phyloP scores from a whole-genome alignment of 1,139 yeast species.

The Candida glucosophila region DNA sequence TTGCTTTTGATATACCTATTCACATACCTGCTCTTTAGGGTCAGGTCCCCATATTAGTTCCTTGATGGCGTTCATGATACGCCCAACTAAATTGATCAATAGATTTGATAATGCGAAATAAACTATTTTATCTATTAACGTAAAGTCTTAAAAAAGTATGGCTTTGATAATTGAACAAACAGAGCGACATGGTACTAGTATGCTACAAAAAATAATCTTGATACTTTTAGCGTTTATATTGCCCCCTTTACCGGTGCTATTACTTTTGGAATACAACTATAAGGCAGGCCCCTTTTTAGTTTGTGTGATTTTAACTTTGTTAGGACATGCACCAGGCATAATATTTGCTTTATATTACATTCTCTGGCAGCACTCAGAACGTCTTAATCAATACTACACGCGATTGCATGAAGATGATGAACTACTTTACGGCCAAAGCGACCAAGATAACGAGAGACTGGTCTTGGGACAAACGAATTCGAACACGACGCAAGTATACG shows the following conservation, averaged over 20 bases:
- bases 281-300: slow-evolving; percentile 29
- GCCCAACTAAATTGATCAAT: too few species aligned
- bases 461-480: too few species aligned
- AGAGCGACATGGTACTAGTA: slow-evolving; percentile 3
- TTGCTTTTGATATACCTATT: too few species aligned
- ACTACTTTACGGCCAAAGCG: too few species aligned
- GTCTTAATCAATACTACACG: too few species aligned
- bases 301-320: slow-evolving; percentile 24
- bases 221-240: slow-evolving; percentile 23
- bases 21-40: slow-evolving; percentile 77
- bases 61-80: slow-evolving; percentile 75
- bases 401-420: too few species aligned
- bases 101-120: slow-evolving; percentile 3
- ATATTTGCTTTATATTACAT: slow-evolving; percentile 27
- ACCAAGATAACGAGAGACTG: too few species aligned
- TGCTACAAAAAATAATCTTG: slow-evolving; percentile 17
- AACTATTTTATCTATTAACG: too few species aligned
- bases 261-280: slow-evolving; percentile 19
- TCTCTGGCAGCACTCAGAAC: too few species aligned
- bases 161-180: too few species aligned
- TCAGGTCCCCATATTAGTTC: slow-evolving; percentile 93
- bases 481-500: too few species aligned
- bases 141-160: too few species aligned
- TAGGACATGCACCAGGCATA: slow-evolving; percentile 32
- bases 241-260: slow-evolving; percentile 34